A percentile compares a stretch with the other conserved stretches of the same genome.
Conservation (phyloP, 2,329 filamentous ascomycete species). For the Bimuria novae-zelandiae region DNA sequence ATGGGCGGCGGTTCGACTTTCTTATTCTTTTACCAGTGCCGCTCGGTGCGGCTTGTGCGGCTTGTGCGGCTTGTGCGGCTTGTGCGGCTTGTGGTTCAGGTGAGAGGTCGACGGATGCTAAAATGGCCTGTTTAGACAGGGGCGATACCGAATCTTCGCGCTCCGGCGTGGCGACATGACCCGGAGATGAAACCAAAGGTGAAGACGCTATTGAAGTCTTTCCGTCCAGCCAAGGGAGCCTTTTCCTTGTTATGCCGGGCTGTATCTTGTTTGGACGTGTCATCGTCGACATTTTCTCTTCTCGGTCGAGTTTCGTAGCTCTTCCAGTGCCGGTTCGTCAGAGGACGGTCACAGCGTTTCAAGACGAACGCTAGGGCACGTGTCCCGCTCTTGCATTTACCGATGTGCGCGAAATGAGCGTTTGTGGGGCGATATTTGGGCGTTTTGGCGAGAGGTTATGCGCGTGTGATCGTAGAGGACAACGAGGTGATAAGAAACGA, state of each 20-base stretch:
- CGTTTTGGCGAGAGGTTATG: background rate
- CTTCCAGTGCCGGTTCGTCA: background rate
- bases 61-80: no score
- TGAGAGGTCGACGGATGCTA: background rate
- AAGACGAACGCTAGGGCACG: no score
- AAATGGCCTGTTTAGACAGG: slow-evolving; percentile 3
- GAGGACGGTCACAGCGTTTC: background rate
- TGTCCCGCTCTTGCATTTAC: background rate
- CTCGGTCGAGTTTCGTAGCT: slow-evolving; percentile 1
- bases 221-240: slow-evolving; percentile 39
- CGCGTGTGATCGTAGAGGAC: background rate
- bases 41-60: slow-evolving; percentile 12
- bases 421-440: background rate
- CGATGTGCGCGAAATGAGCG: background rate
- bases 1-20: slow-evolving; percentile 18
- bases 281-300: background rate
- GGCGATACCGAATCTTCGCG: slow-evolving; percentile 8
- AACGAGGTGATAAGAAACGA: background rate
- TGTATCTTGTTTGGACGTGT: slow-evolving; percentile 13
- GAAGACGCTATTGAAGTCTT: slow-evolving; percentile 18
- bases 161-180: background rate
- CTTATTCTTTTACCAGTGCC: slow-evolving; percentile 22
- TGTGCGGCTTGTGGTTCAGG: slow-evolving; percentile 10
- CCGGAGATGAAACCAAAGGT: slow-evolving; percentile 3
- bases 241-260: slow-evolving; percentile 20